Evolutionary conservation across 345 rosid genomes (phyloP).

Genomic region (Euclidium syriacum): DNA sequence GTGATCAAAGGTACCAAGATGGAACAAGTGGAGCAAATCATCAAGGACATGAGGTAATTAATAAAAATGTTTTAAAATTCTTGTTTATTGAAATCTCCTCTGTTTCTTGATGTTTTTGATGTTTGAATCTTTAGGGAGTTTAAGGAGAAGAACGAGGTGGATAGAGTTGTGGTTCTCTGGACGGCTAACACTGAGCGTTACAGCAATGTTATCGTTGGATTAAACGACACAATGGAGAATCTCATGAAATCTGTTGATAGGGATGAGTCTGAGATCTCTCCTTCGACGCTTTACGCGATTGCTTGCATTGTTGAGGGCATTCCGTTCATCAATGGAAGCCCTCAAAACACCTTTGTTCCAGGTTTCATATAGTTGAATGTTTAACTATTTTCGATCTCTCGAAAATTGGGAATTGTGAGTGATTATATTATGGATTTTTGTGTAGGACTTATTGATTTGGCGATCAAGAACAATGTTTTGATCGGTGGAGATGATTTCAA

Average conservation of each 20-base stretch:
- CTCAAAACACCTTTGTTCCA: constrained; percentile 96
- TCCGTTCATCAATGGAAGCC: constrained; percentile 97
- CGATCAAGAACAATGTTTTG: constrained; percentile 71
- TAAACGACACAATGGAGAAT: constrained; percentile 83
- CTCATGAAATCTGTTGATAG: constrained; percentile 70
- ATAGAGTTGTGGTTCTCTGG: constrained; percentile 89
- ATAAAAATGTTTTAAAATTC: too few species aligned
- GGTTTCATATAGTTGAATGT: constrained; percentile 19
- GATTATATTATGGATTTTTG: background rate
- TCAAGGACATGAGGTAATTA: constrained; percentile 89
- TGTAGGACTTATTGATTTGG: constrained; percentile 16
- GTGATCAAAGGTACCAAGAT: constrained; percentile 83
- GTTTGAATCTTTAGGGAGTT: constrained; percentile 56
- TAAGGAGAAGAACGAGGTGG: constrained; percentile 80
- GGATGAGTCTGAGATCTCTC: constrained; percentile 87
- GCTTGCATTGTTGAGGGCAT: constrained; percentile 84
- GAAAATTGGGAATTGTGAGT: background rate
- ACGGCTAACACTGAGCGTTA: constrained; percentile 99
- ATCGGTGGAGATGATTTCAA: constrained; percentile 99
- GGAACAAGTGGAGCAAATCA: constrained; percentile 74
- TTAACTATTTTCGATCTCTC: background rate
- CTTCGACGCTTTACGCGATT: constrained; percentile 80
- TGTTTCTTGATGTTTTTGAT: background rate
- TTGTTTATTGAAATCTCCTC: background rate
- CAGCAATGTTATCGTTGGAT: constrained; percentile 79